These are phyloP conservation scores for Phlebiopsis gigantea DNA, from an alignment of 768 basidiomycete genomes.

Conservation along the genomic window DNA sequence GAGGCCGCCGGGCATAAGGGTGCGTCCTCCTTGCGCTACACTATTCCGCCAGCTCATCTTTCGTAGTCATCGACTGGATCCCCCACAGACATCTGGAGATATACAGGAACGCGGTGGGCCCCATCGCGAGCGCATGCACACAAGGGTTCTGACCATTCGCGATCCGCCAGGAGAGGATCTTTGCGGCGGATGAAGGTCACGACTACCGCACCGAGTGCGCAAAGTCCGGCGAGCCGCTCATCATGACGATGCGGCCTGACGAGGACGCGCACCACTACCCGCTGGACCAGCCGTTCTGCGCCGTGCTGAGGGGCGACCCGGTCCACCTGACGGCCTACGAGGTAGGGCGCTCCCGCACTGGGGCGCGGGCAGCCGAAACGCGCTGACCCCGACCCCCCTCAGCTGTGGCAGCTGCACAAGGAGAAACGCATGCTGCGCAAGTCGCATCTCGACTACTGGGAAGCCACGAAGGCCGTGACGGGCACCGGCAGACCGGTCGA, in stretches of 20 bases:
- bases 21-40: slow-evolving; percentile 18
- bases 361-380: neutral
- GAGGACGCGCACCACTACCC: slow-evolving; percentile 32
- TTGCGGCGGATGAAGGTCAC: slow-evolving; percentile 35
- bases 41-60: neutral
- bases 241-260: slow-evolving; percentile 32
- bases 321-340: slow-evolving; percentile 22
- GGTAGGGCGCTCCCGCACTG: slow-evolving; percentile 9
- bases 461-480: slow-evolving; percentile 36
- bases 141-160: neutral
- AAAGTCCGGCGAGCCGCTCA: slow-evolving; percentile 39
- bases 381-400: slow-evolving; percentile 3
- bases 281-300: slow-evolving; percentile 38
- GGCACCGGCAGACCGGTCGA: slow-evolving; percentile 48
- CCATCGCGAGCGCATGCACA: neutral
- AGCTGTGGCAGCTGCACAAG: slow-evolving; percentile 45
- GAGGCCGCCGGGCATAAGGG: slow-evolving; percentile 60
- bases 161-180: slow-evolving; percentile 28
- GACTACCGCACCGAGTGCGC: slow-evolving; percentile 33
- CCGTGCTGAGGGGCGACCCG: slow-evolving; percentile 37
- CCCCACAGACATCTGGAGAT: slow-evolving; percentile 50
- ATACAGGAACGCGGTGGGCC: slow-evolving; percentile 20
- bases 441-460: slow-evolving; percentile 42
- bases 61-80: slow-evolving; percentile 65
- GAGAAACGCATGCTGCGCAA: slow-evolving; percentile 36